Conservation (phyloP, 768 basidiomycete genomes). For the Mycena rosella region DNA sequence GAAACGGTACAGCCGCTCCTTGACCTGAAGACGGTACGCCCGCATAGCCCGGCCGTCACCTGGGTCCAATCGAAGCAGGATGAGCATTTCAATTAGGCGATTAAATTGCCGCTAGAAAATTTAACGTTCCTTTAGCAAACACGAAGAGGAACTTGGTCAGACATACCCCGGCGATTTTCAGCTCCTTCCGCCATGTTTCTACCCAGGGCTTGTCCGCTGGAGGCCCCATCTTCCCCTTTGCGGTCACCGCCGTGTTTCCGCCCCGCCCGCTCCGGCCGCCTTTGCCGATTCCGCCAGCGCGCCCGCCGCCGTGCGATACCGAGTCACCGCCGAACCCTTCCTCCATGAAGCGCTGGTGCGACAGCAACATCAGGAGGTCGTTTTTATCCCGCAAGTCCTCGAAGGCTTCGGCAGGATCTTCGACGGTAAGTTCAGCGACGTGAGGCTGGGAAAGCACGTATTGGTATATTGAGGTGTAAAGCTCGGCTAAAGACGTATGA, state of each 20-base stretch:
- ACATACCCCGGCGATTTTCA: constrained; percentile 90
- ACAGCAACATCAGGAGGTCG: constrained; percentile 85
- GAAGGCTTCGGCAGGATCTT: constrained; percentile 98
- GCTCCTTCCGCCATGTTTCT: constrained; percentile 82
- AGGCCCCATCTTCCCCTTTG: constrained; percentile 78
- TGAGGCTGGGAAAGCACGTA: constrained; percentile 73
- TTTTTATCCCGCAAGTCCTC: constrained; percentile 96
- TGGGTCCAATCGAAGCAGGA: constrained; percentile 77
- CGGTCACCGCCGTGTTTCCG: constrained; percentile 30
- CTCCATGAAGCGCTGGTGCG: constrained; percentile 72
- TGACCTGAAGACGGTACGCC: constrained; percentile 90
- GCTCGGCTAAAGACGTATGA: constrained; percentile 67
- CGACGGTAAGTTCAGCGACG: constrained; percentile 94
- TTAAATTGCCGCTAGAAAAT: constrained; percentile 93
- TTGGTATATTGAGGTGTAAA: constrained; percentile 89
- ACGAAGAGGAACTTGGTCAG: constrained; percentile 34
- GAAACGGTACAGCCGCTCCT: constrained; percentile 94
- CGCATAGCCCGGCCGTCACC: constrained; percentile 65
- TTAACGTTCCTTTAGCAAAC: constrained; percentile 22
- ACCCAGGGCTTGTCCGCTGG: constrained; percentile 83
- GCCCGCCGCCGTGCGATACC: constrained; percentile 64
- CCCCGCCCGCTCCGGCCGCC: constrained; percentile 42
- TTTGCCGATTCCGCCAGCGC: constrained; percentile 59
- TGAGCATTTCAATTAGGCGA: constrained; percentile 92
- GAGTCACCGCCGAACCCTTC: constrained; percentile 72